A percentile compares a stretch with the other conserved stretches of the same genome.
Conservation (phyloP, 2,329 filamentous ascomycete genomes). For the Massarina eburnea region DNA sequence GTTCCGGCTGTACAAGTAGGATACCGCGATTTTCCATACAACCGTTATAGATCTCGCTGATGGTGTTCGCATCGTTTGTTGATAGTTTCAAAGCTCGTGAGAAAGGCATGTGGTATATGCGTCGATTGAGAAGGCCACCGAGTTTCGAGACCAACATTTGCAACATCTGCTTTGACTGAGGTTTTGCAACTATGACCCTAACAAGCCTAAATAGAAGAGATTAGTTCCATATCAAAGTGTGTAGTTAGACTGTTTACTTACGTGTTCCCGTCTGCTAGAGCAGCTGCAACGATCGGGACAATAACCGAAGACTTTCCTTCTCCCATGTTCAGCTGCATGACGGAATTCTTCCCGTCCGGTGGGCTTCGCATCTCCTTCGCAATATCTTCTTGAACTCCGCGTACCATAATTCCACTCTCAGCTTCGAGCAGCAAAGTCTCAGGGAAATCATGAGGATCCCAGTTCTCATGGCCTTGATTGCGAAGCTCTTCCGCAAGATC, state of each 20-base stretch:
- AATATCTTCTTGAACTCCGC: slow-evolving; percentile 61
- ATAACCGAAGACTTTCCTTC: slow-evolving; percentile 37
- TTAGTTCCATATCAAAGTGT: slow-evolving; percentile 1
- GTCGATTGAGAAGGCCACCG: slow-evolving; percentile 58
- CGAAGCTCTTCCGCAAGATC: slow-evolving; percentile 39
- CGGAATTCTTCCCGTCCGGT: slow-evolving; percentile 20
- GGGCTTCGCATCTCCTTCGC: slow-evolving; percentile 56
- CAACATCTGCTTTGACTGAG: slow-evolving; percentile 63
- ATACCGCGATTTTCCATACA: slow-evolving; percentile 58
- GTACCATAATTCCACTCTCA: slow-evolving; percentile 64
- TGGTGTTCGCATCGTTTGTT: slow-evolving; percentile 26
- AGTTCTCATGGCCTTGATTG: slow-evolving; percentile 59
- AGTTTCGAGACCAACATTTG: slow-evolving; percentile 59
- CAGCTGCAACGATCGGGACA: slow-evolving; percentile 31
- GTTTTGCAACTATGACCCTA: slow-evolving; percentile 64
- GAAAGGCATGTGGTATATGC: slow-evolving; percentile 61
- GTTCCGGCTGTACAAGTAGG: slow-evolving; percentile 64
- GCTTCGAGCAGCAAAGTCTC: slow-evolving; percentile 67
- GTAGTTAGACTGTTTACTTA: too few species aligned
- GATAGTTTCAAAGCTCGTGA: slow-evolving; percentile 52
- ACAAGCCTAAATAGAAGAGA: slow-evolving; percentile 38
- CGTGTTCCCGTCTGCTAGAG: slow-evolving; percentile 52
- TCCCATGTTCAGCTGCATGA: slow-evolving; percentile 41
- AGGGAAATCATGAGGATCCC: slow-evolving; percentile 55
- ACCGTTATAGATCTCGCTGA: slow-evolving; percentile 46